Evolutionary conservation across 129 eudicot genomes (phyloP).

Genomic region (Flaveria ramosissima): DNA sequence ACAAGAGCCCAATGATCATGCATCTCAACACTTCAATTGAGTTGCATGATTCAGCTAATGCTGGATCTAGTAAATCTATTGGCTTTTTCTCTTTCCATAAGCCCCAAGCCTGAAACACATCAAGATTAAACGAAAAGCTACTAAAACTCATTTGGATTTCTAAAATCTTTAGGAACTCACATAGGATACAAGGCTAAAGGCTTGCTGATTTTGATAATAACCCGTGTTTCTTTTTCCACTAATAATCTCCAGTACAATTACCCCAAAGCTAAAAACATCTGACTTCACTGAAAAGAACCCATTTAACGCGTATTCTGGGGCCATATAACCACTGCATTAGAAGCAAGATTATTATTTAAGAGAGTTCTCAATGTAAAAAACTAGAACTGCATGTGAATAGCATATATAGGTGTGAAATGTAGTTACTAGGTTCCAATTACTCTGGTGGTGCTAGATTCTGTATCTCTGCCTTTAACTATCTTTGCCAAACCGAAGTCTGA

Average conservation of each 20-base stretch:
- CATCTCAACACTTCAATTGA: conserved; percentile 46
- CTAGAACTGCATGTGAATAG: not conserved
- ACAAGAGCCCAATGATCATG: conserved; percentile 45
- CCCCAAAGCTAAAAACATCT: conserved; percentile 57
- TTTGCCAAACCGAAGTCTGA: conserved; percentile 46
- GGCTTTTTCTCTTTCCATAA: conserved; percentile 47
- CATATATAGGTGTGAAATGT: not conserved
- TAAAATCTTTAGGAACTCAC: conserved; percentile 33
- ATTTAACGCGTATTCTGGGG: conserved; percentile 50
- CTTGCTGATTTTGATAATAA: conserved; percentile 39
- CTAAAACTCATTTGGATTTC: not conserved
- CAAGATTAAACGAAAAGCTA: not conserved
- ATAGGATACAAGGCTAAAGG: conserved; percentile 45
- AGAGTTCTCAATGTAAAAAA: not conserved
- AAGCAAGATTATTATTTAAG: not conserved
- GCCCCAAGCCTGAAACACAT: conserved; percentile 42
- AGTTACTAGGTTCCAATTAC: conserved; percentile 49
- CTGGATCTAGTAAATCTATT: conserved; percentile 34
- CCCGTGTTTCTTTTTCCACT: conserved; percentile 52
- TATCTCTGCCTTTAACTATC: conserved; percentile 41
- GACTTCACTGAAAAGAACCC: conserved; percentile 48
- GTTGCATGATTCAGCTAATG: conserved; percentile 38
- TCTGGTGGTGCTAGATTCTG: conserved; percentile 29
- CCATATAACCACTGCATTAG: conserved; percentile 45
- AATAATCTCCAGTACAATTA: conserved; percentile 50